A percentile compares a stretch with the other conserved stretches of the same genome.
These are phyloP conservation scores for Fusarium albidum DNA, from an alignment of 2,329 filamentous ascomycete genomes.

Conservation along the genomic window DNA sequence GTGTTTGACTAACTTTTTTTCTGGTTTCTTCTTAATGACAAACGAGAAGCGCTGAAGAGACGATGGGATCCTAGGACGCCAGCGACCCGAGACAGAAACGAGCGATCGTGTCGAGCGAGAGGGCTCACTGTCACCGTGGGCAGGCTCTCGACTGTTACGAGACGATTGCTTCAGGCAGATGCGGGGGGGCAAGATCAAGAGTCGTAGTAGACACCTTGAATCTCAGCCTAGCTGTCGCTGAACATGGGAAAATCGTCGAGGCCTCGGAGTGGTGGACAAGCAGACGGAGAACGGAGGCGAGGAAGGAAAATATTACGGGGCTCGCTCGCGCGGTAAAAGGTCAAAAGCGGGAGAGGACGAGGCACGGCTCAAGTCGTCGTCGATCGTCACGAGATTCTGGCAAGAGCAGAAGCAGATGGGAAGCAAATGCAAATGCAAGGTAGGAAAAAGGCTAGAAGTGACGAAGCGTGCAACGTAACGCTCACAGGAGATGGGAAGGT, in stretches of 20 bases:
- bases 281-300: conserved; percentile 25
- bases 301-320: conserved; percentile 40
- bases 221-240: conserved; percentile 41
- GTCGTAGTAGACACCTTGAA: conserved; percentile 45
- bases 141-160: conserved; percentile 40
- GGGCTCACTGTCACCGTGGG: conserved; percentile 59
- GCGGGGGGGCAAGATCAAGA: conserved; percentile 41
- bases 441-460: conserved; percentile 36
- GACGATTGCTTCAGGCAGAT: conserved; percentile 24
- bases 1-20: conserved; percentile 36
- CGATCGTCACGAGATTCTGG: conserved; percentile 37
- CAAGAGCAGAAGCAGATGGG: conserved; percentile 39
- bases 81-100: conserved; percentile 59
- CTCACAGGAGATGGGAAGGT: conserved; percentile 37
- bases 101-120: conserved; percentile 49
- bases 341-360: conserved; percentile 24
- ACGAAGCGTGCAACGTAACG: conserved; percentile 42
- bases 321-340: conserved; percentile 33
- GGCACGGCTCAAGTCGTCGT: conserved; percentile 39
- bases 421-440: conserved; percentile 40
- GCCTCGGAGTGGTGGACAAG: conserved; percentile 30
- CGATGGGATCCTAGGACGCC: conserved; percentile 61
- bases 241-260: conserved; percentile 44
- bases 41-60: conserved; percentile 46
- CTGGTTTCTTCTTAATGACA: conserved; percentile 29